Evolutionary conservation across 208 protist genomes (phyloP).

Genomic region (Leishmania amazonensis): DNA sequence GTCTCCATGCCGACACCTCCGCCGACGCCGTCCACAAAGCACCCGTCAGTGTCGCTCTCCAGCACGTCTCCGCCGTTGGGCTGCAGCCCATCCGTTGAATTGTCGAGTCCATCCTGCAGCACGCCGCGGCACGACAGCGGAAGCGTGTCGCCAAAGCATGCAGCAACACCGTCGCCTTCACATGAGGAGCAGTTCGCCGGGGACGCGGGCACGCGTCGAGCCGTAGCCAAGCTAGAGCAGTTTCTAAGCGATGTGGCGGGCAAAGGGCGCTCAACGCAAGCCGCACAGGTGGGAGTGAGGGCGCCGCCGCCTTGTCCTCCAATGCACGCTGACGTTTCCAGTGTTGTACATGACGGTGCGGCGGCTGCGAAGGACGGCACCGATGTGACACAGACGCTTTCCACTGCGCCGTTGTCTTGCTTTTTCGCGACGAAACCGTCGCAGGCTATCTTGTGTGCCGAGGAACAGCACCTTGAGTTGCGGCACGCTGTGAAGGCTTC

Average conservation of each 20-base stretch:
- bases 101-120: slow-evolving; percentile 47
- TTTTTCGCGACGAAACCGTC: slow-evolving; percentile 4
- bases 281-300: neutral
- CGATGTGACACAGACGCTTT: neutral
- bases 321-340: neutral
- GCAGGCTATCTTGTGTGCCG: slow-evolving; percentile 1
- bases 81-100: slow-evolving; percentile 22
- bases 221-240: neutral
- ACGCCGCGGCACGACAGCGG: neutral
- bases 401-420: neutral
- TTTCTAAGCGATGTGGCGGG: neutral
- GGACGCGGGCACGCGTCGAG: neutral
- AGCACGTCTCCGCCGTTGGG: neutral
- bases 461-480: neutral
- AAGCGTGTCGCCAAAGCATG: neutral
- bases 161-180: neutral
- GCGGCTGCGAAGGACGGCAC: neutral
- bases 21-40: slow-evolving; percentile 6
- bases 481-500: neutral
- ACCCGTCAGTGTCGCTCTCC: slow-evolving; percentile 7
- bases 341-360: neutral
- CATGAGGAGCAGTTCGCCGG: neutral
- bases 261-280: neutral
- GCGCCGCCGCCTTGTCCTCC: neutral
- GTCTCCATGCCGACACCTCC: slow-evolving; percentile 3